Evolutionary conservation across 192 early-diverging fungal species (phyloP), one percentile per base, ranked within the genome.

Genomic region (Entrophospora sp.): DNA sequence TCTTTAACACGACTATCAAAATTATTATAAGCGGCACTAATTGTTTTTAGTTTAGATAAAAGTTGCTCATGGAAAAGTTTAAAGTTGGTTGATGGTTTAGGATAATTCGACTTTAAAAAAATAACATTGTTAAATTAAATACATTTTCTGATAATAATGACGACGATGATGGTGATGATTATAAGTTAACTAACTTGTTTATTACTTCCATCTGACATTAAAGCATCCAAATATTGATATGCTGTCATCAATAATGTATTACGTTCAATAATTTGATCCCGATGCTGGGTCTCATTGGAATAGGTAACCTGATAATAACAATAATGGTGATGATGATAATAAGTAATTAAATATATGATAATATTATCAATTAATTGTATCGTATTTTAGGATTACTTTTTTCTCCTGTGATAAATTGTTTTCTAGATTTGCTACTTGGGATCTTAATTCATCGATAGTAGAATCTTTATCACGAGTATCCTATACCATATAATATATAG

Each of bases 1-100:
- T 74, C 70, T 22, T 77, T 77, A 18, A 51, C 61, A 24, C 69
- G 70, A 40, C 64, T 69, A 2, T 75, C 76, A 68, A 77, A 77
- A 1, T 57, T 51, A 22, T 71, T 65, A 37, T 69, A 66, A 25
- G 72, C 37, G 22, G 68, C 66, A 53, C 70, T 75, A 4, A 77
- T 43, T 18, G 73, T 69, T 37, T 75, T 74, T 4, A 77, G 57
- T 7, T 71, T 70, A 12, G 68, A 68, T 32, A 71, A 42, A 25
- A 77, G 32, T 37, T 70, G 70, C 24, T 70, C 69, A 14, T 73
- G 67, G 57, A 77, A 77, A 34, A 74, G 65, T 5, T 44, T 44
- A 37, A 77, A 75, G 14, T 77, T 75, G 24, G 64, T 57, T 0
- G 70, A 74, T 4, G 73, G 73, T 28, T 77, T 77, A 1, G 76